Base-by-base conservation (phyloP, 31 red algal genomes). In the Bonnemaisonia californica region DNA sequence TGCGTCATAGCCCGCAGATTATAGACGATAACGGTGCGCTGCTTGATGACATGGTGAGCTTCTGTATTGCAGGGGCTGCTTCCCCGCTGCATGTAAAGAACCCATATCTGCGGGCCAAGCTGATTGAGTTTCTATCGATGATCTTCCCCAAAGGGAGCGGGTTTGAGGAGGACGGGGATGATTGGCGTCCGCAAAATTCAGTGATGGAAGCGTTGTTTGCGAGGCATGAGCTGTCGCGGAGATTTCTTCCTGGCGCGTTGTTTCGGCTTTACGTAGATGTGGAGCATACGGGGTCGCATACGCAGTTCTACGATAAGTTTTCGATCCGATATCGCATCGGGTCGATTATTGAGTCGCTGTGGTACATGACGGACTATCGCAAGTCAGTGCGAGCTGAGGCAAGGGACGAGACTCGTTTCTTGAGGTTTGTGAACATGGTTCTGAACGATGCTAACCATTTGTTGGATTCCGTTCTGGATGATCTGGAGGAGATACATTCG, bases 281-380 rank as follows among this genome's bases (percentile, higher is more conserved):
- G 3, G 97, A 99, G 69, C 89, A 91, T 62, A 99, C 97, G 2
- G 97, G 97, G 9, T 91, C 86, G 24, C 93, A 96, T 71, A 94
- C 71, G 2, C 97, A 99, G 80, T 99, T 99, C 39, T 99, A 91
- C 58, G 97, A 99, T 90, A 99, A 99, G 93, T 99, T 99, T 74
- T 81, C 84, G 3, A 96, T 96, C 57, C 89, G 97, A 21, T 99
- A 88, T 57, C 91, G 92, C 32, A 91, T 99, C 37, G 90, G 88
- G 16, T 84, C 88, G 2, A 93, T 95, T 29, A 40, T 99, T 3
- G 86, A 91, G 41, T 89, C 83, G 41, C 74, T 95, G 74, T 99
- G 97, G 97, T 87, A 89, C 68, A 78, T 87, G 21, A 54, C 89
- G 3, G 83, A 78, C 54, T 98, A 98, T 69, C 76, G 87, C 38